phyloP scores from a whole-genome alignment of 257 asterid species.

The Datura wrightii region DNA sequence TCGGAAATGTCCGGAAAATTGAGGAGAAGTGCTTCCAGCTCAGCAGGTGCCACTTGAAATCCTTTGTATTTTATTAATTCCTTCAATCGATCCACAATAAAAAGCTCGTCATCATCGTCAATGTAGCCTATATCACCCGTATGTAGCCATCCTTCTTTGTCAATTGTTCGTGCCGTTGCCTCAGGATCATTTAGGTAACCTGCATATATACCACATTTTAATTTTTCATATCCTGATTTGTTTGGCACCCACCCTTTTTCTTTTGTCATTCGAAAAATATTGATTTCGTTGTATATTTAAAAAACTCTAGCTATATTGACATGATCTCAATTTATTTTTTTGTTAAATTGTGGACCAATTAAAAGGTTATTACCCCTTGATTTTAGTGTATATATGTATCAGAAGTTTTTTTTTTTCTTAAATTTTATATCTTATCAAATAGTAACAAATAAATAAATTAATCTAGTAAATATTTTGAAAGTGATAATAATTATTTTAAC shows the following conservation, averaged over 20 bases:
- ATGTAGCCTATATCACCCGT: no score
- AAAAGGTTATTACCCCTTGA: not conserved
- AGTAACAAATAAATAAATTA: no score
- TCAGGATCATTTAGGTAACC: conserved; percentile 43
- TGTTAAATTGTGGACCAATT: not conserved
- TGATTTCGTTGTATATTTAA: not conserved
- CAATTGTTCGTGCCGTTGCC: no score
- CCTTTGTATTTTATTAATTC: conserved; percentile 91
- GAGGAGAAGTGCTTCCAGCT: conserved; percentile 81
- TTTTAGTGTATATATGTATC: no score
- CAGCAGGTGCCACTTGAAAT: conserved; percentile 95
- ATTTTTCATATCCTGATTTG: not conserved
- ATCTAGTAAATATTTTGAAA: no score
- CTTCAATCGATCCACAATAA: conserved; percentile 84
- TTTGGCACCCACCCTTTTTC: not conserved
- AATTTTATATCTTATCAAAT: no score
- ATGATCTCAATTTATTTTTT: not conserved
- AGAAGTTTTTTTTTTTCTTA: no score
- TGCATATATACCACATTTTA: conserved; percentile 25
- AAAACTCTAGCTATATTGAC: not conserved
- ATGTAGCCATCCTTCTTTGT: no score
- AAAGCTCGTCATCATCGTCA: conserved; percentile 70
- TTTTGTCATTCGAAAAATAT: not conserved
- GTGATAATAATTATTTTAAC: no score
- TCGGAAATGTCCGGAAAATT: conserved; percentile 67